Evolutionary conservation across 805 yeast species (phyloP).

Genomic region (Candida chauliodis): DNA sequence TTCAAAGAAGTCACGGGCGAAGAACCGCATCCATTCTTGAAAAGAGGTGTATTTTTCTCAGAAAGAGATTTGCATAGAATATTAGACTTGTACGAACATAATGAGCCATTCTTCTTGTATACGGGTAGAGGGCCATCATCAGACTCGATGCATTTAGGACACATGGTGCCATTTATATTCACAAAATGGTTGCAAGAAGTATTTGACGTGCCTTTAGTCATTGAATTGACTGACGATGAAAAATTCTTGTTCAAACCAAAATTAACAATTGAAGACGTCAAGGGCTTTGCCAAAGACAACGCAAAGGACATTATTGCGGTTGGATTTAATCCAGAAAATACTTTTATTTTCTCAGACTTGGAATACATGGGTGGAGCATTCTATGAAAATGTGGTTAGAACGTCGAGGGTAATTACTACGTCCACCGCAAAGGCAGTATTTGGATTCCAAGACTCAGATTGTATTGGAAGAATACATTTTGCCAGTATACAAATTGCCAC

Average conservation of each 20-base stretch:
- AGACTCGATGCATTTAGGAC: conserved; percentile 94
- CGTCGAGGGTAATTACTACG: conserved; percentile 91
- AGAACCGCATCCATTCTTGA: conserved; percentile 84
- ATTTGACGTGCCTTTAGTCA: conserved; percentile 90
- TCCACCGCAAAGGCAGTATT: conserved; percentile 97
- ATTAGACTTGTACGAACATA: conserved; percentile 86
- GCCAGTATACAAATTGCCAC: conserved; percentile 96
- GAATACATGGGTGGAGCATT: conserved; percentile 91
- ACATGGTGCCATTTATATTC: conserved; percentile 90
- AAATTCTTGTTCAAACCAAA: conserved; percentile 92
- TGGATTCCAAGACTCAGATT: conserved; percentile 92
- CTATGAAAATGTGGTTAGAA: conserved; percentile 90
- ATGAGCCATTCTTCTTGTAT: conserved; percentile 90
- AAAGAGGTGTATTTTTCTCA: conserved; percentile 88
- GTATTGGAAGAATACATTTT: conserved; percentile 91
- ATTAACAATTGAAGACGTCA: conserved; percentile 84
- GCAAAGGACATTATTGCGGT: conserved; percentile 91
- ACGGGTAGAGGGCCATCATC: conserved; percentile 98
- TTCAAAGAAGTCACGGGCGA: conserved; percentile 83
- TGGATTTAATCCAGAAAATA: conserved; percentile 92
- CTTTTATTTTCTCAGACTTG: conserved; percentile 91
- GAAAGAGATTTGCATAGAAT: conserved; percentile 81
- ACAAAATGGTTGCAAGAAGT: conserved; percentile 98
- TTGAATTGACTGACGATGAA: conserved; percentile 95
- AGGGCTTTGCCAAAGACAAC: conserved; percentile 72